These are phyloP conservation scores for Coniosporium apollinis DNA, from an alignment of 495 filamentous ascomycete genomes.

Conservation along the genomic window DNA sequence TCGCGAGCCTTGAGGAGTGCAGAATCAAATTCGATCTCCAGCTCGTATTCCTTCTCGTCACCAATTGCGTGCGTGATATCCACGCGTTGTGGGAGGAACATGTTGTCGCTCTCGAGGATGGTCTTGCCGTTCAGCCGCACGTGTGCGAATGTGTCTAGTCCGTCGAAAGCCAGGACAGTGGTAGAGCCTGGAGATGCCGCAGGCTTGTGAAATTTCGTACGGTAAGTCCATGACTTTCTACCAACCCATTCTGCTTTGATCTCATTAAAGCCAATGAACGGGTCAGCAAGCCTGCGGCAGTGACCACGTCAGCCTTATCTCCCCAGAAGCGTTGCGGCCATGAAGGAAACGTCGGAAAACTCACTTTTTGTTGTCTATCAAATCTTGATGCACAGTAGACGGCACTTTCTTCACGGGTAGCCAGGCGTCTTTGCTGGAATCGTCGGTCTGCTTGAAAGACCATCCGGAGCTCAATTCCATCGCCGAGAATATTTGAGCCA, in stretches of 20 bases:
- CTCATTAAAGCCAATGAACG: slow-evolving; percentile 24
- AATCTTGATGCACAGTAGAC: slow-evolving; percentile 23
- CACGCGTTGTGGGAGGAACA: slow-evolving; percentile 23
- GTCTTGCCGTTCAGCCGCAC: slow-evolving; percentile 21
- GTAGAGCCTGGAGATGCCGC: slow-evolving; percentile 4
- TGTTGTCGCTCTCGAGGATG: slow-evolving; percentile 23
- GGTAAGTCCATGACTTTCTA: slow-evolving; percentile 21
- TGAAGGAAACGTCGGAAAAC: too few species aligned
- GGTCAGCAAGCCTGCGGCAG: slow-evolving; percentile 24
- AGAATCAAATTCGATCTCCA: slow-evolving; percentile 22
- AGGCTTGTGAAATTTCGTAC: slow-evolving; percentile 12
- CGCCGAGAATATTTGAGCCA: too few species aligned
- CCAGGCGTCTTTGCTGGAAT: slow-evolving; percentile 19
- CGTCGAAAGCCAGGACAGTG: slow-evolving; percentile 22
- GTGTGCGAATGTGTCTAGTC: slow-evolving; percentile 24
- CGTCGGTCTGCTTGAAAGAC: slow-evolving; percentile 21
- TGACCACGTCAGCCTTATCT: too few species aligned
- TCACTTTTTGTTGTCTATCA: slow-evolving; percentile 21
- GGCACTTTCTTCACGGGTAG: slow-evolving; percentile 19
- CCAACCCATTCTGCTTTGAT: slow-evolving; percentile 22
- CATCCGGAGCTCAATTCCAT: slow-evolving; percentile 16
- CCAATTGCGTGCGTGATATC: slow-evolving; percentile 17
- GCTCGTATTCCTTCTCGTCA: slow-evolving; percentile 10
- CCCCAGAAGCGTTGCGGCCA: too few species aligned
- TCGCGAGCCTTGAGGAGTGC: slow-evolving; percentile 16